Conservation (phyloP, 148 eudicot genomes). For the Chenopodium formosanum region DNA sequence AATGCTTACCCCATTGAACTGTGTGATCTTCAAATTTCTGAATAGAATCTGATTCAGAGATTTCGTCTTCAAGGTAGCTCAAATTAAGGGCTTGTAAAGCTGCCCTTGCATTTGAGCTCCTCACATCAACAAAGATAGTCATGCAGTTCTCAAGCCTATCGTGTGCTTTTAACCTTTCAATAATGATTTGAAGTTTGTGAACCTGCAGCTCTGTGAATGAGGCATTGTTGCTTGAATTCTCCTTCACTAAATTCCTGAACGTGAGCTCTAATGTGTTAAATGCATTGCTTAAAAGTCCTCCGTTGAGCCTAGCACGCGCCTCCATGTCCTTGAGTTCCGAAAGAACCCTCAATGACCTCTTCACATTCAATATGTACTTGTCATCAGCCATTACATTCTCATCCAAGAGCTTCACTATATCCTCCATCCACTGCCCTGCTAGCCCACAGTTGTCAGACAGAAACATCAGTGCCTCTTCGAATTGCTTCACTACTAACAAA, state of each 20-base stretch:
- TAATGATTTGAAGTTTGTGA: constrained; percentile 50
- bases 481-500: constrained; percentile 43
- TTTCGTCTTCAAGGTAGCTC: constrained; percentile 46
- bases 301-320: constrained; percentile 33
- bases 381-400: constrained; percentile 36
- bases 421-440: constrained; percentile 67
- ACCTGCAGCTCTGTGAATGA: constrained; percentile 29
- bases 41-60: constrained; percentile 58
- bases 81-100: constrained; percentile 49
- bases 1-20: constrained; percentile 56
- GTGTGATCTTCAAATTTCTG: constrained; percentile 51
- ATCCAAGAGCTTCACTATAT: constrained; percentile 42
- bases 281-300: constrained; percentile 52
- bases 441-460: constrained; percentile 55
- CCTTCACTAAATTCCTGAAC: constrained; percentile 44
- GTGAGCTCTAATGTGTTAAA: constrained; percentile 44
- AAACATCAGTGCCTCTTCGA: constrained; percentile 62
- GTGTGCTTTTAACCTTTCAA: constrained; percentile 45
- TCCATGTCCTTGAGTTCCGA: constrained; percentile 48
- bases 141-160: constrained; percentile 45
- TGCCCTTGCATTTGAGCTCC: constrained; percentile 44
- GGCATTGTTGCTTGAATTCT: constrained; percentile 23
- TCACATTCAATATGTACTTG: constrained; percentile 35
- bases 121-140: constrained; percentile 47
- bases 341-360: constrained; percentile 43